Base-by-base conservation (phyloP, 83 land plant genomes). In the Thuja plicata region DNA sequence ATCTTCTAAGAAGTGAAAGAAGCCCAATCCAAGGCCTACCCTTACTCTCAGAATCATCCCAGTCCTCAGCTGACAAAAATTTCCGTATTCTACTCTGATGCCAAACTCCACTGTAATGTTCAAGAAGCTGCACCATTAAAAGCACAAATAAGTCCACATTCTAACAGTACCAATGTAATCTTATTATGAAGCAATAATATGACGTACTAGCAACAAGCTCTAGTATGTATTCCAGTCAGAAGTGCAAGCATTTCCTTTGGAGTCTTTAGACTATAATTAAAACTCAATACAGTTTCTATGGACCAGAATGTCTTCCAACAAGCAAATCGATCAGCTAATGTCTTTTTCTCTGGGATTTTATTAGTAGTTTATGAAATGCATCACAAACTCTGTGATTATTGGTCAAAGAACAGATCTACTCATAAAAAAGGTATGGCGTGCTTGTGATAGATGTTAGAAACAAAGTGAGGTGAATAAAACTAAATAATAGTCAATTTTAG, bases 1-100 rank as follows among this genome's bases (percentile, higher is more conserved):
- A 93, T 86, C 92, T 96, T 81, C 97, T 90, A 76, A 98, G 93
- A 76, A 98, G 88, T 74, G 92, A 89, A 62, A 97, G 96, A 43
- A 98, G 90, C 1, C 99, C 99, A 85, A 92, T 92, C 99, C 99
- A 98, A 0, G 99, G 99, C 71, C 92, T 93, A 30, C 93, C 94
- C 46, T 92, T 95, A 57, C 93, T 88, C 85, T 96, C 98, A 17
- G 90, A 84, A 88, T 84, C 90, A 19, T 89, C 85, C 89, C 91
- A 92, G 54, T 95, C 98, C 80, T 98, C 98, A 43, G 95, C 94
- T 17, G 96, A 93, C 40, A 97, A 90, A 87, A 97, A 94, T 74
- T 88, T 94, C 84, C 97, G 93, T 37, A 98, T 96, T 62, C 97
- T 96, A 55, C 90, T 87, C 86, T 96, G 96, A 87, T 96, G 95